Base-by-base conservation (phyloP, 371 early-diverging fungal genomes). In the Rhizopus arrhizus region DNA sequence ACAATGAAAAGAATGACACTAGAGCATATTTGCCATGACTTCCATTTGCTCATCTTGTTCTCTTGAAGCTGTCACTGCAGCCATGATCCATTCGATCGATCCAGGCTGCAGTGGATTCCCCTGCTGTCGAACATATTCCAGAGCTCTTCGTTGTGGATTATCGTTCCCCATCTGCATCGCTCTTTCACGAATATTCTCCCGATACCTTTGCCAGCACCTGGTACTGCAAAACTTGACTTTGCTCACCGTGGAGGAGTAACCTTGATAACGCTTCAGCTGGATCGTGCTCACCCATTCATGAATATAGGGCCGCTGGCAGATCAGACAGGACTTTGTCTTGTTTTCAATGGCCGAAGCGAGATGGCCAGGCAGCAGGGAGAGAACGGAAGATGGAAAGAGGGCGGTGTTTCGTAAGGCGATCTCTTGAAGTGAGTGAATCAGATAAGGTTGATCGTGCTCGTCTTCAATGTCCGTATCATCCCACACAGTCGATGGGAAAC, bases 271-370 rank as follows among this genome's bases (percentile, higher is more conserved):
- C 56, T 79, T 81, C 38, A 80, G 72, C 9, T 80, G 76, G 2
- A 80, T 75, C 38, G 83, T 75, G n/a, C 76, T 79, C 2, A 87
- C 66, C 85, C 85, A 85, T 66, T 87, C 87, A 29, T 80, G 72
- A 36, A 84, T 72, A 60, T 78, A 85, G 0, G 83, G 78, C 29
- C 63, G 34, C 3, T 72, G 61, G 41, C 87, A 87, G 7, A 67
- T 52, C 2, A 65, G 71, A 54, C 87, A 87, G 1, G 65, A 60
- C 13, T 77, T 54, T 16, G 28, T 22, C 10, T 57, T 62, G n/a
- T 50, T 28, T 11, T 36, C 16, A 13, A 82, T 58, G 9, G 82
- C 74, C 15, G 72, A 58, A 1, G 74, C 73, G 12, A 82, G 48
- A 43, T 80, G 77, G 1, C 53, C 45, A 6, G 84, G 82, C 10